Conservation (phyloP, 164 flowering plant species). For the grape (Vitis vinifera) region DNA sequence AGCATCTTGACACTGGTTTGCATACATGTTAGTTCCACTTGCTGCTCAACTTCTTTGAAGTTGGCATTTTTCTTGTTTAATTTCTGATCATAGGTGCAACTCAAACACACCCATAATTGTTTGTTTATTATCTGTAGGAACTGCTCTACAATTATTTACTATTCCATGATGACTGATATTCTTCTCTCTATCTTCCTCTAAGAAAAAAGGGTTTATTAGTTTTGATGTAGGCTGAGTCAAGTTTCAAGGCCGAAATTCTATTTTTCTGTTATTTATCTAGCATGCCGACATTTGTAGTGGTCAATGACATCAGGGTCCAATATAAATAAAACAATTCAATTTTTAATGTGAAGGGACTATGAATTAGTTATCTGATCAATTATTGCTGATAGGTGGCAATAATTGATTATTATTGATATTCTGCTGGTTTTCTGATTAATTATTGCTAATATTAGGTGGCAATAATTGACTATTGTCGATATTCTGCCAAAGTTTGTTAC, state of each 20-base stretch:
- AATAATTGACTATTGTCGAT: not conserved
- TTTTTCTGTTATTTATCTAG: not conserved
- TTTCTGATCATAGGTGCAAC: constrained; percentile 7
- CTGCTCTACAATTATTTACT: no score
- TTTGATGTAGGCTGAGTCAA: not conserved
- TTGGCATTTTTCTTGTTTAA: not conserved
- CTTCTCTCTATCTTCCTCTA: not conserved
- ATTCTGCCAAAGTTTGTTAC: not conserved
- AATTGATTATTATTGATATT: no score
- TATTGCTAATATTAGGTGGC: not conserved
- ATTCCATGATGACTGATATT: no score
- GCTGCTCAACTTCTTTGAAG: not conserved
- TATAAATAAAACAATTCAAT: not conserved
- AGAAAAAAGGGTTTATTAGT: not conserved
- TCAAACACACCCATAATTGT: not conserved
- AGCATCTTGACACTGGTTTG: constrained; percentile 61
- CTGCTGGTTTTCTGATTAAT: no score
- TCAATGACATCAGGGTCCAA: no score
- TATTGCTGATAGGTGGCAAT: not conserved
- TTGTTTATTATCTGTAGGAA: no score
- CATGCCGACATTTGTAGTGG: not conserved
- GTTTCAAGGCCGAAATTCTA: not conserved
- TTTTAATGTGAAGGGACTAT: not conserved
- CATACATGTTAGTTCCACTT: constrained; percentile 61
- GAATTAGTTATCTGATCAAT: not conserved